These are phyloP conservation scores for Aspergillus cristatus DNA, from an alignment of 495 filamentous ascomycete species.

Conservation along the genomic window DNA sequence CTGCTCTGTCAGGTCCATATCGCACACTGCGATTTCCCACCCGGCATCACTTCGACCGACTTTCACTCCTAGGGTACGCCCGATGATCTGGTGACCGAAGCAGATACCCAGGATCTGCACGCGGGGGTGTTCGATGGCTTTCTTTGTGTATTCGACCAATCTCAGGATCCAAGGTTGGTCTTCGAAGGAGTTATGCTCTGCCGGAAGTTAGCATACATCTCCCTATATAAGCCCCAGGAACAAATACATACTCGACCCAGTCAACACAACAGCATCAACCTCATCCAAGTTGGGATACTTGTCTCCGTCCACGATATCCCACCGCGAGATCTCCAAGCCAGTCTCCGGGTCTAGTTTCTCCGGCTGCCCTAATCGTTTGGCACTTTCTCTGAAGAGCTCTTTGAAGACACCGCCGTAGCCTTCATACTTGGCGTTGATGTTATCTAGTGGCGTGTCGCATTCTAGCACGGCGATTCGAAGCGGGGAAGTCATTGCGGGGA, in stretches of 20 bases:
- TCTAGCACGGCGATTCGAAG: constrained; percentile 79
- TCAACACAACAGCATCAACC: constrained; percentile 76
- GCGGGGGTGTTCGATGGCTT: constrained; percentile 45
- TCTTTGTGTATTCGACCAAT: constrained; percentile 60
- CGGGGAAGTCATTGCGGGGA: constrained; percentile 34
- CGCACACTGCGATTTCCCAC: constrained; percentile 75
- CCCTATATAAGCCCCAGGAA: background rate
- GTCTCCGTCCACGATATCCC: constrained; percentile 53
- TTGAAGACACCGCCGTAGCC: constrained; percentile 67
- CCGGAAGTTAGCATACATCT: constrained; percentile 1
- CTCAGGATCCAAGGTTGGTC: constrained; percentile 65
- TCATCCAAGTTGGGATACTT: constrained; percentile 60
- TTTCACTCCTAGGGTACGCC: constrained; percentile 58
- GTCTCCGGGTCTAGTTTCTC: constrained; percentile 28
- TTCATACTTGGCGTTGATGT: constrained; percentile 51
- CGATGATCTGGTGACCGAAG: constrained; percentile 89
- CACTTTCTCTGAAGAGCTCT: constrained; percentile 47
- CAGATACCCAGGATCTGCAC: constrained; percentile 73
- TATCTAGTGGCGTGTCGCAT: constrained; percentile 60
- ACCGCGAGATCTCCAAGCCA: constrained; percentile 51
- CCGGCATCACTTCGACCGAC: constrained; percentile 58
- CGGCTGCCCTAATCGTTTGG: constrained; percentile 26
- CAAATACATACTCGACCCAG: constrained; percentile 50
- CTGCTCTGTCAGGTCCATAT: constrained; percentile 57
- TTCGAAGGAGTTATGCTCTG: constrained; percentile 55